phyloP scores from a whole-genome alignment of 2,329 filamentous ascomycete species.

The Phaeosphaeria sp. region DNA sequence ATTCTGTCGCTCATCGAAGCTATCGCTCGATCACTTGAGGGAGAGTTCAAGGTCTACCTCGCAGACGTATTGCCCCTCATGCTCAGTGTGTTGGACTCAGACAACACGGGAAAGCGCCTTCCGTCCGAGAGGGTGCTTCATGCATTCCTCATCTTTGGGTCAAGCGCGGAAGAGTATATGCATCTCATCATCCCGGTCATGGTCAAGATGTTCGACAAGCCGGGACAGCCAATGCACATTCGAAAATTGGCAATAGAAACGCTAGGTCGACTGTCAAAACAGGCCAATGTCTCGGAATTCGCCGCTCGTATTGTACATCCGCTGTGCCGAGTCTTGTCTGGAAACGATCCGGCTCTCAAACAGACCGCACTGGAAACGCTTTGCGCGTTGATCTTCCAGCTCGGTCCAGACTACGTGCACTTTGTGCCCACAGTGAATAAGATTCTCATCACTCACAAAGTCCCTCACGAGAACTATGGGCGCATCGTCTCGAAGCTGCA shows the following conservation, averaged over 20 bases:
- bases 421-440: conserved; percentile 96
- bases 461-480: conserved; percentile 90
- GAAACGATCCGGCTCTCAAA: conserved; percentile 74
- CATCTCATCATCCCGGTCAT: conserved; percentile 97
- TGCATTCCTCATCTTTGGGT: conserved; percentile 93
- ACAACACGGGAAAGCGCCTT: conserved; percentile 74
- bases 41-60: conserved; percentile 97
- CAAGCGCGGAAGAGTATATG: conserved; percentile 98
- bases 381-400: conserved; percentile 92
- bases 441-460: conserved; percentile 75
- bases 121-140: conserved; percentile 92
- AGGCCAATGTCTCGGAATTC: conserved; percentile 97
- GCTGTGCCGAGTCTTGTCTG: conserved; percentile 79
- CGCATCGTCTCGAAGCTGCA: conserved; percentile 90
- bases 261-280: conserved; percentile 88
- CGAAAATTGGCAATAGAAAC: conserved; percentile 92
- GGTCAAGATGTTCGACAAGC: conserved; percentile 90
- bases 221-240: conserved; percentile 78
- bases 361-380: conserved; percentile 89
- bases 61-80: conserved; percentile 89
- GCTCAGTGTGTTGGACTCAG: conserved; percentile 91
- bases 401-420: conserved; percentile 93
- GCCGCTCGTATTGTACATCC: conserved; percentile 96
- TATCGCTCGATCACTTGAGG: conserved; percentile 90
- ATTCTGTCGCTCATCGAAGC: conserved; percentile 92